phyloP scores from a whole-genome alignment of 495 filamentous ascomycete genomes.

The Podospora appendiculata region DNA sequence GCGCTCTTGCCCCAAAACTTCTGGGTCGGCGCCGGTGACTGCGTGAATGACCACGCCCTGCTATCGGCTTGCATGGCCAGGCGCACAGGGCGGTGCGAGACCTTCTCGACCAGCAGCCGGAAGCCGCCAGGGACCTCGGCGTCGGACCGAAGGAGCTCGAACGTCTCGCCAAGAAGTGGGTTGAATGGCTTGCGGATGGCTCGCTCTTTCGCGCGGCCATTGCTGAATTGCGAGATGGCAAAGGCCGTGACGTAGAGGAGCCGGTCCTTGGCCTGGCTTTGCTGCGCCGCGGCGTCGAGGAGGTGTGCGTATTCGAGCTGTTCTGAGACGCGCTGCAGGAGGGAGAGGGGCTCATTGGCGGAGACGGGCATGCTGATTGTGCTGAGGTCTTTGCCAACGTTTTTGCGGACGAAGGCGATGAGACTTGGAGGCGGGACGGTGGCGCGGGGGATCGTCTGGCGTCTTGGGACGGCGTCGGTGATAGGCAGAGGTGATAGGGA shows the following conservation, averaged over 20 bases:
- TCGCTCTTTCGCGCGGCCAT: constrained; percentile 73
- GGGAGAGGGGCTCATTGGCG: constrained; percentile 85
- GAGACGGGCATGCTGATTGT: constrained; percentile 96
- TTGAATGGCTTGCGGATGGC: constrained; percentile 97
- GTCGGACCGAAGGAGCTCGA: constrained; percentile 83
- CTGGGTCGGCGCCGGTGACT: constrained; percentile 80
- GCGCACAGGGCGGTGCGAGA: constrained; percentile 83
- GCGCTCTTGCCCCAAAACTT: constrained; percentile 99
- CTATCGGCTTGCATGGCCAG: constrained; percentile 90
- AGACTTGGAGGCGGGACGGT: constrained; percentile 78
- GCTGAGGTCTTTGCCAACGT: constrained; percentile 94
- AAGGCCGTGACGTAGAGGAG: constrained; percentile 84
- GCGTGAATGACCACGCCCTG: constrained; percentile 72
- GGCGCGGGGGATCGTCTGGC: constrained; percentile 60
- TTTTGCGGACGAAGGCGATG: constrained; percentile 91
- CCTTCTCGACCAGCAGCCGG: constrained; percentile 86
- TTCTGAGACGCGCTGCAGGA: constrained; percentile 82
- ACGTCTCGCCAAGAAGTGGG: constrained; percentile 94
- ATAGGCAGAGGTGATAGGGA: constrained; percentile 73
- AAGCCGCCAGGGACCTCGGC: constrained; percentile 60
- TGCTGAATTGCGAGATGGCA: constrained; percentile 76
- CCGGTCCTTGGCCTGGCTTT: constrained; percentile 54
- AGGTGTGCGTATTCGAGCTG: constrained; percentile 82
- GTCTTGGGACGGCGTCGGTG: constrained; percentile 51
- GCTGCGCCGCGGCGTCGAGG: constrained; percentile 64